Evolutionary conservation across 345 rosid genomes (phyloP).

Genomic region (Populus nigra): DNA sequence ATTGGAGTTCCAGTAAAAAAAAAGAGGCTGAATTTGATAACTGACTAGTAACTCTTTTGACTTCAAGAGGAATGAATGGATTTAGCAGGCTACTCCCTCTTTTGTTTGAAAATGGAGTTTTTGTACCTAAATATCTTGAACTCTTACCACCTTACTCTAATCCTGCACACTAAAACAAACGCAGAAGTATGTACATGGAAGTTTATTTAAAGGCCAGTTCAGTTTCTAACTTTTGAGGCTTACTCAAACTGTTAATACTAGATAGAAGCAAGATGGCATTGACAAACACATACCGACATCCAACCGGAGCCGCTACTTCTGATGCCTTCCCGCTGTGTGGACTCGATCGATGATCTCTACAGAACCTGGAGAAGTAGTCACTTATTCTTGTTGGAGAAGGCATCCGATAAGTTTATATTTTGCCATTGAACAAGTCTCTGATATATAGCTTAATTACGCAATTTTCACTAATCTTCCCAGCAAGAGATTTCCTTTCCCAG

Average conservation of each 20-base stretch:
- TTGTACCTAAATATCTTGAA: background rate
- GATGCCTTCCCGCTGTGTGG: slow-evolving; percentile 11
- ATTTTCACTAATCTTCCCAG: background rate
- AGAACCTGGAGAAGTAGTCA: background rate
- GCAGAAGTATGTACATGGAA: background rate
- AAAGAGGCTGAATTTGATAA: background rate
- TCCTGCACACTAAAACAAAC: slow-evolving; percentile 3
- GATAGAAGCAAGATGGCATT: background rate
- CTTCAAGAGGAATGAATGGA: background rate
- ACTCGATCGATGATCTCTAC: background rate
- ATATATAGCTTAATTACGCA: background rate
- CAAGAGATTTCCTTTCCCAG: background rate
- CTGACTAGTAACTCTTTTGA: background rate
- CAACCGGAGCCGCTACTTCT: slow-evolving; percentile 24
- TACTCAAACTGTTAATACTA: background rate
- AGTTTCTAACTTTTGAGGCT: background rate
- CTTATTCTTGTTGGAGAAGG: background rate
- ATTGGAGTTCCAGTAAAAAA: background rate
- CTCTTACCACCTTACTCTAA: background rate
- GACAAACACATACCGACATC: slow-evolving; percentile 53
- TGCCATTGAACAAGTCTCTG: slow-evolving; percentile 8
- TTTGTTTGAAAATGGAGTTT: background rate
- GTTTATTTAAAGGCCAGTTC: background rate
- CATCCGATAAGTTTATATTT: background rate
- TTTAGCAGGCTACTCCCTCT: background rate